Evolutionary conservation across 2,329 filamentous ascomycete species (phyloP).

Genomic region (Fusarium agapanthi): DNA sequence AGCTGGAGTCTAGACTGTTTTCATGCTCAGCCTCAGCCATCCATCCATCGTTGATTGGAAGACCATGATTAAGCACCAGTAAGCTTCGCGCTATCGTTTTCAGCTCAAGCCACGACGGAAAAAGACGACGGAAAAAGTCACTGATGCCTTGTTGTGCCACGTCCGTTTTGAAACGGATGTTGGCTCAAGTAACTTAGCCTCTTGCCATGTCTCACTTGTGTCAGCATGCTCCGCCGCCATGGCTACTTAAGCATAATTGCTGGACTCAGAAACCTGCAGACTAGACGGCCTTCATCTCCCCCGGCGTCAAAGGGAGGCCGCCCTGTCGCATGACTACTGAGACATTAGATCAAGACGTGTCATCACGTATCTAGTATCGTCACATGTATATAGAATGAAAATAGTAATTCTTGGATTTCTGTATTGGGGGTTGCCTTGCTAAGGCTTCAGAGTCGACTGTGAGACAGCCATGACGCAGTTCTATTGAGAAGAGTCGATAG

Average conservation of each 20-base stretch:
- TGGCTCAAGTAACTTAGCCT: not conserved
- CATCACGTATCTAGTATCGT: not conserved
- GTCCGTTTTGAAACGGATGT: not conserved
- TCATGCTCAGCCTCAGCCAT: not conserved
- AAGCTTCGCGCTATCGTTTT: not conserved
- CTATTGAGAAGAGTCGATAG: not conserved
- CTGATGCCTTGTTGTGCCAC: not conserved
- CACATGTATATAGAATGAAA: not conserved
- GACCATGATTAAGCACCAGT: not conserved
- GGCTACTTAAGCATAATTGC: not conserved
- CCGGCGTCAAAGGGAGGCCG: not conserved
- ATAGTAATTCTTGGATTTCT: not conserved
- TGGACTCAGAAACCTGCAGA: not conserved
- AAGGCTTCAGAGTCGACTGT: not conserved
- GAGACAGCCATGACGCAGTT: not conserved
- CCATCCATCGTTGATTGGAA: not conserved
- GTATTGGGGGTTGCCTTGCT: not conserved
- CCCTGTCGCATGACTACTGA: not conserved
- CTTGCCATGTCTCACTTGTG: not conserved
- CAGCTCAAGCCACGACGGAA: not conserved
- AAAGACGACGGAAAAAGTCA: not conserved
- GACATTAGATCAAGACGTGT: not conserved
- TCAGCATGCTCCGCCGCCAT: not conserved
- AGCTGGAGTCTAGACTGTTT: not conserved
- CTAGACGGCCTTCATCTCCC: not conserved